Evolutionary conservation across 2,329 filamentous ascomycete species (phyloP).

Genomic region (Trichoderma polysporum): DNA sequence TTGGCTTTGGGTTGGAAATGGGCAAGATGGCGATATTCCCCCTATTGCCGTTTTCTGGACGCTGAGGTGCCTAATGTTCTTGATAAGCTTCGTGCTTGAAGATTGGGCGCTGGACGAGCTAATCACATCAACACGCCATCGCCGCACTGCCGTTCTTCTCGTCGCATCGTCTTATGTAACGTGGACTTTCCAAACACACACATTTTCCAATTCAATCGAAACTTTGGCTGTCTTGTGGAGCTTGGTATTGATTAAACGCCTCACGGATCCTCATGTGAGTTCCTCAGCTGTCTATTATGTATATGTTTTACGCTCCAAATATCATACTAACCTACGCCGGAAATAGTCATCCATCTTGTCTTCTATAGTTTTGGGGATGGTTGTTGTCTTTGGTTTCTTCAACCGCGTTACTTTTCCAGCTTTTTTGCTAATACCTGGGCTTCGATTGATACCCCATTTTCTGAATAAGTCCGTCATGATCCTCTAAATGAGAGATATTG

Average conservation of each 20-base stretch:
- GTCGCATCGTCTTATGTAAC: constrained; percentile 97
- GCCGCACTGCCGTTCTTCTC: constrained; percentile 73
- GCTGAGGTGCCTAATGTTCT: constrained; percentile 85
- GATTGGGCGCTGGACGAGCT: constrained; percentile 97
- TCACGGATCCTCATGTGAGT: constrained; percentile 73
- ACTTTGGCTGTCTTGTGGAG: constrained; percentile 92
- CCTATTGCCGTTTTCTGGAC: constrained; percentile 90
- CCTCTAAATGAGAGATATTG: not conserved
- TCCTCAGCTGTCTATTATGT: not conserved
- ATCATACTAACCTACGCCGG: constrained; percentile 42
- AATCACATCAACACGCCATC: constrained; percentile 69
- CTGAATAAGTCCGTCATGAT: constrained; percentile 63
- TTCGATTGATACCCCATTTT: constrained; percentile 84
- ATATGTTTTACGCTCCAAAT: not conserved
- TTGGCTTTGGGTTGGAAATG: constrained; percentile 88
- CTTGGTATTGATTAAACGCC: constrained; percentile 84
- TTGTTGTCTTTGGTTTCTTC: constrained; percentile 84
- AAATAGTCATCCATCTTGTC: constrained; percentile 74
- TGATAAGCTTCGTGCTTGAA: constrained; percentile 91
- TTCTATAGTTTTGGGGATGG: constrained; percentile 74
- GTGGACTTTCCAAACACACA: constrained; percentile 98
- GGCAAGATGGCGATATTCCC: constrained; percentile 71
- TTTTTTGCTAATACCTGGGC: constrained; percentile 79
- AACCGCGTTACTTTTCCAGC: constrained; percentile 97
- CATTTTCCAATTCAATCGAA: constrained; percentile 96